Evolutionary conservation across 2,329 filamentous ascomycete species (phyloP), one percentile per base, ranked within the genome.

Genomic region (Penicillium palitans): DNA sequence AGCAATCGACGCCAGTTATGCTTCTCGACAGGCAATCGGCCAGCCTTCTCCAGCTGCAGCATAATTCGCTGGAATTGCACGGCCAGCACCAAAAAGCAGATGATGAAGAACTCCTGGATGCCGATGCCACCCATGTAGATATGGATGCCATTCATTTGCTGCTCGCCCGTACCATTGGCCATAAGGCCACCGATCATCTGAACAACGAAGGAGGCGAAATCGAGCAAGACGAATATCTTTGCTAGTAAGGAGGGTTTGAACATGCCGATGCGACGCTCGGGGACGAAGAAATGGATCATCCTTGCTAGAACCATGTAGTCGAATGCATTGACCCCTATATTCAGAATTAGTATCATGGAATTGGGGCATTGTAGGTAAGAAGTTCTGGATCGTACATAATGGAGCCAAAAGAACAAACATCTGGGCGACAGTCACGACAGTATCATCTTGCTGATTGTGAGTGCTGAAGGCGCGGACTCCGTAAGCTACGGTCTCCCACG

Each of bases 71-170:
- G 82, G 67, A 86, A 87, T 6, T 70, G 61, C 27, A 62, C 72
- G 1, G 83, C 77, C 0, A 87, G 73, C 2, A 71, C 41, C 17
- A 83, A 29, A 63, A 87, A 87, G 29, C 79, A 67, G 6, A 69
- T 55, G 15, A 84, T 75, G 37, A 87, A 81, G 15, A 78, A 74
- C 25, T 87, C 70, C 65, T 87, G 85, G n/a, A 87, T 63, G 19
- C 69, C 73, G 25, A 75, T 71, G 7, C 73, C 73, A 6, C 59
- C 72, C 60, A 71, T 74, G 41, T 64, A 72, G 8, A 72, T 49
- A 31, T 72, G 57, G 12, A 69, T 60, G 1, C 70, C 70, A 1
- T 62, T 61, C 45, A 63, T 63, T 35, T 44, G 19, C 10, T 49
- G 27, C 12, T 25, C 4, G 1, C 7, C 21, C 4, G 35, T 55